Base-by-base conservation (phyloP, 805 yeast species). In the Ogataea ganodermae region DNA sequence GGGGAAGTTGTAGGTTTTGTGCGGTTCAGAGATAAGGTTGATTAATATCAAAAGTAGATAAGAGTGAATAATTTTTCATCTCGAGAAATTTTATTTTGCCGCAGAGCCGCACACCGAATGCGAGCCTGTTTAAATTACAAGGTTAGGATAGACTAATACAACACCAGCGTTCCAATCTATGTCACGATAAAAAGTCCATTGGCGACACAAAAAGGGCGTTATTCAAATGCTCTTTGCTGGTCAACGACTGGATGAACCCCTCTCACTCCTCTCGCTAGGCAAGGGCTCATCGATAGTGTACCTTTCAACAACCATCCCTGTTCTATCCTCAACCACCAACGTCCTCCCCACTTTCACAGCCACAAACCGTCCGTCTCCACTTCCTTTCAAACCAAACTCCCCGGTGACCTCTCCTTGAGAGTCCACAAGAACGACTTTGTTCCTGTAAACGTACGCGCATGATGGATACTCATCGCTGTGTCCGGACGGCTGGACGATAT, bases 301-400 rank as follows among this genome's bases (percentile, higher is more conserved):
- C 33, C 33, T 30, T 9, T 30, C 33, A 9, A 27, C n/a, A 12
- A n/a, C 17, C 9, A 16, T 9, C 16, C 33, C 33, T 18, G 18
- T 30, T 6, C 7, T n/a, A 57, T 86, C 85, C 65, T 90, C 97
- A 44, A 91, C 84, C 48, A 88, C 73, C 43, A 90, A 76, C 50
- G 80, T 72, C 56, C 86, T 79, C 57, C 82, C 90, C 30, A 84
- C 70, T 65, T 81, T 85, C 63, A 83, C 89, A 1, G 96, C 97
- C 62, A 66, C 63, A 20, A 30, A n/a, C 17, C 14, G 18, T 8
- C 17, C 33, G 5, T 27, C 5, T 4, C 17, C 33, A 12, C 18
- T 18, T 6, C 33, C 33, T 8, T 30, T 30, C 6, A 30, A 8
- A n/a, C 42, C 43, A 38, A 57, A 59, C 45, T 59, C 67, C 41